A percentile compares a stretch with the other conserved stretches of the same genome.
Conservation (phyloP, 1,284 basidiomycete species). For the Ceratobasidium sp. region DNA sequence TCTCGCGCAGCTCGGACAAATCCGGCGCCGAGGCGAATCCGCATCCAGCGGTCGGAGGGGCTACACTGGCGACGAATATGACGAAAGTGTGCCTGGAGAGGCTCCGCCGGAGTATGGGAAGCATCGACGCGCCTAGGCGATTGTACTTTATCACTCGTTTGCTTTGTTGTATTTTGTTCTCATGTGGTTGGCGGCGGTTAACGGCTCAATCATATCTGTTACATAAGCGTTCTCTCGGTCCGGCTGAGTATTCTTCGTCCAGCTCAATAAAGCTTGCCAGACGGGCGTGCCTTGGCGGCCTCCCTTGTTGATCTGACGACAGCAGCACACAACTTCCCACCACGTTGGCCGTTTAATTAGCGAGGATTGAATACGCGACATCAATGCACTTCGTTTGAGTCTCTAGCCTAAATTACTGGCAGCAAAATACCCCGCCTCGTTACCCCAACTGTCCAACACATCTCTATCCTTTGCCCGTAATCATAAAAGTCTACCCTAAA, state of each 20-base stretch:
- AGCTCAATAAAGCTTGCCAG: not conserved
- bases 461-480: not conserved
- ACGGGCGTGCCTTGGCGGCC: not conserved
- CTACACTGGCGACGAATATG: not conserved
- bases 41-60: not conserved
- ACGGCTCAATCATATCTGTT: not conserved
- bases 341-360: not conserved
- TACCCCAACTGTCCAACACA: not conserved
- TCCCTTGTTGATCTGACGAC: not conserved
- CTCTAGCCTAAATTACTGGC: not conserved
- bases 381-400: slow-evolving; percentile 21
- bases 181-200: slow-evolving; percentile 6
- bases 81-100: not conserved
- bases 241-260: not conserved
- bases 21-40: slow-evolving; percentile 23
- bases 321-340: not conserved
- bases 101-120: slow-evolving; percentile 33
- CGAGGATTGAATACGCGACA: slow-evolving; percentile 14
- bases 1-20: slow-evolving; percentile 32
- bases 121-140: slow-evolving; percentile 5
- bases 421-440: not conserved
- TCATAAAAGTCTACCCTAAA: not conserved
- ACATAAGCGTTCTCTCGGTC: not conserved
- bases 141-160: not conserved
- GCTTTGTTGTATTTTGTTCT: not conserved